phyloP scores from a whole-genome alignment of 768 basidiomycete genomes.

The Rhodotorula graminis region DNA sequence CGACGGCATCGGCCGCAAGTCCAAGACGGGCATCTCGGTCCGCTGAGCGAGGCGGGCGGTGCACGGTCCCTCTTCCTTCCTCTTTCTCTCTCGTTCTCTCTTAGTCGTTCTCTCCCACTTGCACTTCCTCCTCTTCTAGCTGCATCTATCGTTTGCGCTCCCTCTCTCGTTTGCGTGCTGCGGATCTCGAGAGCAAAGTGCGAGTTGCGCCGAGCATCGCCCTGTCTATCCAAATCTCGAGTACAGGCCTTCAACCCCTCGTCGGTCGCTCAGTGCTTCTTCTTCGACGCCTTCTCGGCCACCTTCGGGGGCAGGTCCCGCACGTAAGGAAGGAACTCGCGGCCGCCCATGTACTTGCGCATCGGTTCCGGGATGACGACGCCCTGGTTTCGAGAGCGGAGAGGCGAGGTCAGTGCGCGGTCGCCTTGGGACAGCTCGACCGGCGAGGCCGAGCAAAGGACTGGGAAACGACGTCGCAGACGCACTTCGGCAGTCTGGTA shows the following conservation, averaged over 20 bases:
- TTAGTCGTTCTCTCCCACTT: background rate
- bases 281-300: constrained; percentile 21
- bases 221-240: background rate
- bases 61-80: background rate
- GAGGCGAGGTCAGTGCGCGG: constrained; percentile 1
- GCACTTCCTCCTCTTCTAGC: background rate
- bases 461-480: constrained; percentile 23
- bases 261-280: constrained; percentile 9
- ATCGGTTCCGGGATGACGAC: constrained; percentile 82
- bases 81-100: no score
- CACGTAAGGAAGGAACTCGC: constrained; percentile 54
- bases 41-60: background rate
- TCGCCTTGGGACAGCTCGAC: no score
- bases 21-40: constrained; percentile 41
- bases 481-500: constrained; percentile 90
- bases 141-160: constrained; percentile 6
- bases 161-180: background rate
- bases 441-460: background rate
- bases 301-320: constrained; percentile 40
- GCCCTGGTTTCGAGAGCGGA: constrained; percentile 57
- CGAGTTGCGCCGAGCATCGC: background rate
- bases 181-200: background rate
- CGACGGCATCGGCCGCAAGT: constrained; percentile 36
- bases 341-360: constrained; percentile 91
- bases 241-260: background rate